A percentile compares a stretch with the other conserved stretches of the same genome.
Conservation (phyloP, 805 yeast species). For the Yamadazyma paraphyllophila region DNA sequence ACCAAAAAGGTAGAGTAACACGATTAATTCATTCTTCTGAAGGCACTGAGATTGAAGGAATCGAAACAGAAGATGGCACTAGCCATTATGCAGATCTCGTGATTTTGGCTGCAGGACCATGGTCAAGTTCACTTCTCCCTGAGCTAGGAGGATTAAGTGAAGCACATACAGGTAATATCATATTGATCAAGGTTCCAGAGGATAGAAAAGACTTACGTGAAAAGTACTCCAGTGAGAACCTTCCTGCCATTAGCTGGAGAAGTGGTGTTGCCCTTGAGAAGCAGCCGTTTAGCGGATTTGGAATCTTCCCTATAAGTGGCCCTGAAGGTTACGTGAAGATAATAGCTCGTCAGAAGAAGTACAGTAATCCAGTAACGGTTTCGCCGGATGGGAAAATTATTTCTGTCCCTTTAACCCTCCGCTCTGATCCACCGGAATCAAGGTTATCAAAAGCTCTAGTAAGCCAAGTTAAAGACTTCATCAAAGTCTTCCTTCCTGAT, state of each 20-base stretch:
- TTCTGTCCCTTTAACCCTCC: slow-evolving; percentile 2
- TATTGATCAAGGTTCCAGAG: slow-evolving; percentile 33
- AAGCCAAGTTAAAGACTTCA: slow-evolving; percentile 4
- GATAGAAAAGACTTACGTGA: slow-evolving; percentile 23
- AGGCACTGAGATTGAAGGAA: slow-evolving; percentile 13
- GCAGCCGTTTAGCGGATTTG: slow-evolving; percentile 36
- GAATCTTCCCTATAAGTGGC: slow-evolving; percentile 6
- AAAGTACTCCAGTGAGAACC: slow-evolving; percentile 29
- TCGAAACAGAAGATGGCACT: slow-evolving; percentile 24
- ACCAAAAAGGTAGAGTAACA: slow-evolving; percentile 22
- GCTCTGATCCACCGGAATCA: not conserved
- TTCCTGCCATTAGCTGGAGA: slow-evolving; percentile 37
- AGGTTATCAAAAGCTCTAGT: slow-evolving; percentile 1
- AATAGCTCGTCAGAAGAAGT: slow-evolving; percentile 8
- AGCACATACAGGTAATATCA: slow-evolving; percentile 37
- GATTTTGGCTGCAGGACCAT: slow-evolving; percentile 29
- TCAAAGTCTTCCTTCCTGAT: slow-evolving; percentile 2
- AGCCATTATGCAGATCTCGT: slow-evolving; percentile 21
- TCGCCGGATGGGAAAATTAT: not conserved
- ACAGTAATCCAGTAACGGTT: slow-evolving; percentile 6
- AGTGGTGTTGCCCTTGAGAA: slow-evolving; percentile 16
- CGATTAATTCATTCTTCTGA: slow-evolving; percentile 10
- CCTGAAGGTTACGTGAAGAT: slow-evolving; percentile 2
- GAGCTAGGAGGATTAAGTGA: slow-evolving; percentile 35
- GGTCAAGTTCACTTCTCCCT: slow-evolving; percentile 27